These are phyloP conservation scores for Heterobasidion irregulare DNA, from an alignment of 1,284 basidiomycete species.

Conservation along the genomic window DNA sequence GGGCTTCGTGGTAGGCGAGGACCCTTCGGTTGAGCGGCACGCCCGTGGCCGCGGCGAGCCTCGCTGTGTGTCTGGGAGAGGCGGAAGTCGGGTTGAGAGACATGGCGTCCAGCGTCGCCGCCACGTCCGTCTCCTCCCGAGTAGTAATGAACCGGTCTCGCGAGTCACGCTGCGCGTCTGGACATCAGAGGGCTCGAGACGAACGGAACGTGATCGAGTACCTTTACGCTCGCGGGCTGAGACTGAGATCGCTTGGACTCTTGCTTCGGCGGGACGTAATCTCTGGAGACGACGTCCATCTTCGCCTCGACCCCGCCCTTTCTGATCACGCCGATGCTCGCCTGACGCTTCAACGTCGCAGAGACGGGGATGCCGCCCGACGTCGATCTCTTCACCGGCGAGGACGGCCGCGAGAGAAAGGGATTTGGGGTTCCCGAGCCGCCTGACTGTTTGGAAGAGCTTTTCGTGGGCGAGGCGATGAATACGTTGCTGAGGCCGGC, in stretches of 20 bases:
- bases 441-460: constrained; percentile 24
- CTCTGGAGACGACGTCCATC: constrained; percentile 60
- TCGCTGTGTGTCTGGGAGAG: constrained; percentile 70
- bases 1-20: constrained; percentile 71
- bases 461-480: constrained; percentile 32
- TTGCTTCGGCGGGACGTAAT: constrained; percentile 46
- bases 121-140: constrained; percentile 47
- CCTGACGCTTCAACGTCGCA: constrained; percentile 51
- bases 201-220: not conserved
- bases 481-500: constrained; percentile 47
- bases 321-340: constrained; percentile 56
- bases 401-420: constrained; percentile 53
- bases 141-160: constrained; percentile 71
- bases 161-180: constrained; percentile 28
- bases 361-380: constrained; percentile 39
- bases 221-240: constrained; percentile 41
- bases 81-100: constrained; percentile 50
- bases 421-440: constrained; percentile 50
- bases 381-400: constrained; percentile 54
- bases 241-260: constrained; percentile 68
- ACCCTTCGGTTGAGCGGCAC: constrained; percentile 68
- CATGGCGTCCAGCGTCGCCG: constrained; percentile 56
- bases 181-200: not conserved
- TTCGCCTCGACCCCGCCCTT: constrained; percentile 71
- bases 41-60: constrained; percentile 66